Evolutionary conservation across 495 filamentous ascomycete genomes (phyloP), one percentile per base, ranked within the genome.

Genomic region (Penicillium angulare): DNA sequence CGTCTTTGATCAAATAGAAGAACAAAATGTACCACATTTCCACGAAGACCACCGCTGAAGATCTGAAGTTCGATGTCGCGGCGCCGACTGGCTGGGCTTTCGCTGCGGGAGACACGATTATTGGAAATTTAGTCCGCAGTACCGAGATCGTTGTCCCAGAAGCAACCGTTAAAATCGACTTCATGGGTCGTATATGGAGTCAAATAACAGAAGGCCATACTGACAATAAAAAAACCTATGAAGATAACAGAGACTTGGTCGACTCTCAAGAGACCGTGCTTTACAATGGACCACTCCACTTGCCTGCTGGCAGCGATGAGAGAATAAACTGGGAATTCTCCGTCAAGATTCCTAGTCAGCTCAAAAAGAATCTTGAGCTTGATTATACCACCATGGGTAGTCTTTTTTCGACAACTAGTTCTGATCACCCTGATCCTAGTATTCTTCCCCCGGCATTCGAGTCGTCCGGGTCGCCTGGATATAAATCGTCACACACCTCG

Each of bases 341-440:
- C 7, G 15, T 57, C 1, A 2, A 10, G 0, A 61, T 58, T 12
- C 59, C 59, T 15, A 50, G 42, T 16, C 10, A 36, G n/a, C 55
- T 55, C 3, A 24, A 20, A 12, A 16, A 7, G 17, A n/a, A n/a
- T n/a, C n/a, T n/a, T n/a, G n/a, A n/a, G n/a, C n/a, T n/a, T n/a
- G n/a, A n/a, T n/a, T 42, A 27, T 2, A 45, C 48, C 13, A 22
- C 35, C 13, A 13, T n/a, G 13, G 44, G 49, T 21, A 47, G 55
- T 22, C 63, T 50, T 43, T 63, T 62, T 35, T 57, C 67, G 8
- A 59, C 61, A 13, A 29, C 59, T 39, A 35, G 43, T 26, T 42
- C 34, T 21, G 50, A 58, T 35, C 38, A 38, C 15, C n/a, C 43
- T 3, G 53, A 53, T 5, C 49, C 34, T 18, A 48, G 50, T 27